These are phyloP conservation scores for Metahyphopichia silvanorum DNA, from an alignment of 805 yeast species.

Conservation along the genomic window DNA sequence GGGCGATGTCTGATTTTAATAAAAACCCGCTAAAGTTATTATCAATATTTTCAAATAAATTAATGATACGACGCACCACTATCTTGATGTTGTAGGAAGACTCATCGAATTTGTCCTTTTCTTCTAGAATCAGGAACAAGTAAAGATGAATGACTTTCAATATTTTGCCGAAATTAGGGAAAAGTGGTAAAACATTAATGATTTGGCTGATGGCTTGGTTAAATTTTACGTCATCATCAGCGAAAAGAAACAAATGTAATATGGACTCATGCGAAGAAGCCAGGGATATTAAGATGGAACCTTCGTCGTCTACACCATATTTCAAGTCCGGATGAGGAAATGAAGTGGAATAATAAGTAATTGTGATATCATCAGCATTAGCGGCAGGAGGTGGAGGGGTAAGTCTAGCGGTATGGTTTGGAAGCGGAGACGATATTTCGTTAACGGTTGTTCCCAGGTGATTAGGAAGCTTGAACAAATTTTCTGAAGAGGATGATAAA, in stretches of 20 bases:
- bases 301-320: conserved; percentile 37
- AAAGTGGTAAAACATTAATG: conserved; percentile 30
- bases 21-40: conserved; percentile 67
- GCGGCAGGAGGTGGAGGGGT: conserved; percentile 1
- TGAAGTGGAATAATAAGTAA: conserved; percentile 21
- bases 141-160: conserved; percentile 17
- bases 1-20: conserved; percentile 59
- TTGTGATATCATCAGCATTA: conserved; percentile 2
- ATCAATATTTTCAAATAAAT: conserved; percentile 54
- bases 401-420: not conserved
- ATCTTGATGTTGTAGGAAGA: conserved; percentile 12
- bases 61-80: conserved; percentile 49
- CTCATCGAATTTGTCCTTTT: conserved; percentile 11
- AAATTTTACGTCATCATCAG: conserved; percentile 10
- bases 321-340: conserved; percentile 36
- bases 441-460: no score
- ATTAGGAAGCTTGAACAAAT: not conserved
- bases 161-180: conserved; percentile 29
- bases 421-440: not conserved
- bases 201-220: conserved; percentile 13
- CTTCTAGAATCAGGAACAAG: conserved; percentile 7
- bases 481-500: conserved; percentile 1
- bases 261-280: conserved; percentile 59
- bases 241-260: conserved; percentile 63
- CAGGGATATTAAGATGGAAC: not conserved